Evolutionary conservation across 768 basidiomycete genomes (phyloP), one percentile per base, ranked within the genome.

Genomic region (Podaxis carcinomalis): DNA sequence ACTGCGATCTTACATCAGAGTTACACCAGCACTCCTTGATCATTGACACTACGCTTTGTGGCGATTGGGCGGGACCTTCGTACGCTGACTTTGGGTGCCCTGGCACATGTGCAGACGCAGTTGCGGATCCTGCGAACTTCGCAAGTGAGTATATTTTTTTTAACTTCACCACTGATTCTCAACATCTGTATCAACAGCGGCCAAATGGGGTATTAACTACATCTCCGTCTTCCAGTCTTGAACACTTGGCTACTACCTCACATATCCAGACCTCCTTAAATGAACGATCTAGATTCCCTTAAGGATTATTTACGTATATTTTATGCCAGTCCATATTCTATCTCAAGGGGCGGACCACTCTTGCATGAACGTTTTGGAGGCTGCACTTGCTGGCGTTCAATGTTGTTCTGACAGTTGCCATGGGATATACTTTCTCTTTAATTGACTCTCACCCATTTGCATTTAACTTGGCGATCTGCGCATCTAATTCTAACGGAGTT

Each of bases 101-200:
- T 13, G 80, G 78, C 7, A 78, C 77, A 4, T 84, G 83, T 56
- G 68, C 73, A 0, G 64, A 76, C 6, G 75, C 74, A 27, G 80
- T 88, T 49, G 74, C 79, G 14, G 75, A 89, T 68, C 80, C 85
- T 13, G 72, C 66, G 27, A 88, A 87, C 73, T 89, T 83, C 68
- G 27, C 51, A 3, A 42, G 73, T 78, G 42, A 62, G 75, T 68
- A 32, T 9, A 9, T 46, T 23, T 51, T 51, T 57, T 42, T 50
- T 28, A 14, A 37, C 57, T 6, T 35, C 57, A 14, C 61, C 53
- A 53, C 35, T 42, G 25, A 4, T 14, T 39, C 52, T 54, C 10
- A 54, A 13, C 37, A 35, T 19, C 19, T 16, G 19, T 46, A 5
- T 44, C 47, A 42, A 5, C 64, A 85, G 83, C 71, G 66, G 82